A percentile compares a stretch with the other conserved stretches of the same genome.
Evolutionary conservation across 2,329 filamentous ascomycete genomes (phyloP).

Genomic region (Exophiala spinifera): DNA sequence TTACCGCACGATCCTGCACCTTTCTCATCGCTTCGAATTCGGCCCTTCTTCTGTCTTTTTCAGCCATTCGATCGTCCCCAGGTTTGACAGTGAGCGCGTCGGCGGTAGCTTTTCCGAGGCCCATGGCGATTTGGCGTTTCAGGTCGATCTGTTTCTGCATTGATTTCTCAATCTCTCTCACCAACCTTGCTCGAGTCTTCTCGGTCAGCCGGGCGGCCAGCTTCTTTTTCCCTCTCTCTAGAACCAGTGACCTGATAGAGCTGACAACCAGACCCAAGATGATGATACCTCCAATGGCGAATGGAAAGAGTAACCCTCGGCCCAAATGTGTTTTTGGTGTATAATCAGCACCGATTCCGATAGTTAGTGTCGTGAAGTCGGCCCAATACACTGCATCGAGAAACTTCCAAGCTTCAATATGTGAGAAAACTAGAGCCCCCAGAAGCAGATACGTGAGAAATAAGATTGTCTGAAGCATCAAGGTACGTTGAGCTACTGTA

Average conservation of each 20-base stretch:
- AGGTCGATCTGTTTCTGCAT: slow-evolving; percentile 3
- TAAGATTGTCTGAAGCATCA: slow-evolving; percentile 45
- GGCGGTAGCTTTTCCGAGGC: slow-evolving; percentile 11
- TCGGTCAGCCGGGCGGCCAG: slow-evolving; percentile 36
- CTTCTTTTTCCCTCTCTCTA: slow-evolving; percentile 40
- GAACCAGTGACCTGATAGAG: slow-evolving; percentile 44
- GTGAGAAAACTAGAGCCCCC: slow-evolving; percentile 39
- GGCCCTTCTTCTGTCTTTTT: slow-evolving; percentile 30
- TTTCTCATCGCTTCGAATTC: slow-evolving; percentile 48
- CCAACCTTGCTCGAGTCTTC: slow-evolving; percentile 34
- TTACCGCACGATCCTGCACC: slow-evolving; percentile 42
- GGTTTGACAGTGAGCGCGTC: slow-evolving; percentile 19
- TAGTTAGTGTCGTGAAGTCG: slow-evolving; percentile 55
- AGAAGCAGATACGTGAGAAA: slow-evolving; percentile 41
- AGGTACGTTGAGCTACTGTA: slow-evolving; percentile 54
- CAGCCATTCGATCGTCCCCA: slow-evolving; percentile 14
- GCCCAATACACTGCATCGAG: slow-evolving; percentile 56
- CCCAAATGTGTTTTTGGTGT: slow-evolving; percentile 50
- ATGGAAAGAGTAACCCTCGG: slow-evolving; percentile 52
- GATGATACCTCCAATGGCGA: slow-evolving; percentile 54
- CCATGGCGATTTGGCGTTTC: slow-evolving; percentile 10
- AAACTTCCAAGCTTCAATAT: slow-evolving; percentile 52
- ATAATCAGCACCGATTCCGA: slow-evolving; percentile 54
- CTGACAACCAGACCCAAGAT: slow-evolving; percentile 56
- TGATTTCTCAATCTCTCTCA: slow-evolving; percentile 27